These are phyloP conservation scores for Penicillium sp. DNA, from an alignment of 2,329 filamentous ascomycete genomes.

Conservation along the genomic window DNA sequence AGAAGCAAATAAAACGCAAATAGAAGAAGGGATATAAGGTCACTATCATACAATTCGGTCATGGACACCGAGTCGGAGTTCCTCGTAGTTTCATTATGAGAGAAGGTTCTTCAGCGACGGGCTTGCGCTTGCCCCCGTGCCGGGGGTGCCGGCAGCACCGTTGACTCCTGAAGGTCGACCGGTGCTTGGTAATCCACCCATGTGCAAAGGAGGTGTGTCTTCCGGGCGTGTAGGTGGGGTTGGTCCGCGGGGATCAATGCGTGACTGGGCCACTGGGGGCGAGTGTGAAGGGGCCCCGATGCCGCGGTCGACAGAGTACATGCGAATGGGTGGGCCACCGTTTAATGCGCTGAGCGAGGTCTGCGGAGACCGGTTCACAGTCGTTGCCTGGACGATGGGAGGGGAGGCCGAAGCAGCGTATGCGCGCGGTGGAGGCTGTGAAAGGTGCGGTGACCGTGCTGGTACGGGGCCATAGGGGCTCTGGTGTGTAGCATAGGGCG, in stretches of 20 bases:
- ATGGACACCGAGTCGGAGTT: not conserved
- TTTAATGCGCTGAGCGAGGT: conserved; percentile 38
- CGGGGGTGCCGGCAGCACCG: conserved; percentile 29
- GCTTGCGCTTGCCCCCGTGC: conserved; percentile 70
- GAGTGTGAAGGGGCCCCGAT: conserved; percentile 37
- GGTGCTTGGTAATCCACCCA: conserved; percentile 29
- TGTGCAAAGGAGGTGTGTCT: conserved; percentile 26
- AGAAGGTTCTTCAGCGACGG: conserved; percentile 74
- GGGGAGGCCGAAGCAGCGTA: conserved; percentile 41
- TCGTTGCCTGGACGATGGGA: conserved; percentile 38
- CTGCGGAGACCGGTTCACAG: conserved; percentile 40
- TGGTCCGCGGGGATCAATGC: conserved; percentile 36
- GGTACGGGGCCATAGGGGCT: conserved; percentile 41
- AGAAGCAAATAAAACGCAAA: conserved; percentile 14
- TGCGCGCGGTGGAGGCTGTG: conserved; percentile 34
- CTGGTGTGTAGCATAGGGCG: conserved; percentile 39
- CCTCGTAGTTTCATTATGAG: conserved; percentile 48
- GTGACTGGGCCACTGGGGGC: conserved; percentile 37
- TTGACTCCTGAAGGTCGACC: conserved; percentile 30
- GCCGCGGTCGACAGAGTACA: conserved; percentile 42
- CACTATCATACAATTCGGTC: conserved; percentile 21
- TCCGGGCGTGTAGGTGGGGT: conserved; percentile 34
- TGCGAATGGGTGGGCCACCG: conserved; percentile 37
- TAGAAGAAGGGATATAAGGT: conserved; percentile 10
- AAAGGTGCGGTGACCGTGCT: conserved; percentile 36